phyloP scores from a whole-genome alignment of 306 rosid species.

The Inga oerstediana region DNA sequence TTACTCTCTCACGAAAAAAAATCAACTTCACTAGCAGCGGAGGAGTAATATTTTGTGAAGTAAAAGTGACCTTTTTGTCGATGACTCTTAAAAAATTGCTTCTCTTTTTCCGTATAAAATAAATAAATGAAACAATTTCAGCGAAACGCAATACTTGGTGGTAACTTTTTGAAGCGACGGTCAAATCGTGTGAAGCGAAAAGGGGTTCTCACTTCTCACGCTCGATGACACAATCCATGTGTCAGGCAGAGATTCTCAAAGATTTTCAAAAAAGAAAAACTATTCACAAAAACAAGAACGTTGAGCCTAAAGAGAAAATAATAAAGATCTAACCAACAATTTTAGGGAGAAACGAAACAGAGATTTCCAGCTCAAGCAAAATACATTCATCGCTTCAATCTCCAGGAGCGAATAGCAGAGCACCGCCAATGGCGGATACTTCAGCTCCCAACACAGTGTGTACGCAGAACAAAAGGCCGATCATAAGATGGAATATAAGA shows the following conservation, averaged over 20 bases:
- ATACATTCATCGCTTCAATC: background rate
- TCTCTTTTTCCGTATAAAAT: background rate
- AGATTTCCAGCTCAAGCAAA: background rate
- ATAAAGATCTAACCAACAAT: constrained; percentile 7
- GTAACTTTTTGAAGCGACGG: constrained; percentile 42
- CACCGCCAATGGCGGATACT: background rate
- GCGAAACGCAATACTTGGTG: background rate
- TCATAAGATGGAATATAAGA: background rate
- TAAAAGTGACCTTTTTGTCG: background rate
- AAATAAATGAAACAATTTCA: background rate
- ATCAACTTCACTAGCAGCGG: too few species aligned
- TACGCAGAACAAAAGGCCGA: background rate
- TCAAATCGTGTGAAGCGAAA: constrained; percentile 26
- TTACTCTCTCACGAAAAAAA: too few species aligned
- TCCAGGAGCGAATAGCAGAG: background rate
- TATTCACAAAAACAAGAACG: background rate
- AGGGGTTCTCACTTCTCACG: background rate
- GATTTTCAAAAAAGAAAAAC: background rate
- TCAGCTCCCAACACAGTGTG: background rate
- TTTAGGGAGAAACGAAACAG: background rate
- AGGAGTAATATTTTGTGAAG: background rate
- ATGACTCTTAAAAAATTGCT: background rate
- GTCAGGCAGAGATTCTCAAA: background rate
- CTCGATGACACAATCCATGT: background rate
- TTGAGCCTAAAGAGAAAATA: background rate